A percentile compares a stretch with the other conserved stretches of the same genome.
These are phyloP conservation scores for Melanopsichium pennsylvanicum DNA, from an alignment of 1,284 basidiomycete genomes.

Conservation along the genomic window DNA sequence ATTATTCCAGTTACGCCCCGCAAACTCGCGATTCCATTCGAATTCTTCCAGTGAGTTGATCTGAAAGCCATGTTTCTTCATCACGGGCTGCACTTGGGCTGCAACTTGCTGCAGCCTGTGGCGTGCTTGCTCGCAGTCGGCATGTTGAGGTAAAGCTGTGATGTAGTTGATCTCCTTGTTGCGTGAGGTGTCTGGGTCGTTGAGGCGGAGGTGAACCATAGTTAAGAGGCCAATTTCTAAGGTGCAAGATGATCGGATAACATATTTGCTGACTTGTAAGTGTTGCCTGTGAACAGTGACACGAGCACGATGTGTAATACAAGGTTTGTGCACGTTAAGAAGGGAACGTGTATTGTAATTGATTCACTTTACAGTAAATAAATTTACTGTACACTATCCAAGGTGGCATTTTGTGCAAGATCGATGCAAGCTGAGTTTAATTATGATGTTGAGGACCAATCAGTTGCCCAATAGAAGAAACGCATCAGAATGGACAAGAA, in stretches of 20 bases:
- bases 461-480: too few species aligned
- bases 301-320: too few species aligned
- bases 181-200: constrained; percentile 51
- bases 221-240: too few species aligned
- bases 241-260: too few species aligned
- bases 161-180: constrained; percentile 57
- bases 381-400: not conserved
- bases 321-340: not conserved
- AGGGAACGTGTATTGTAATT: too few species aligned
- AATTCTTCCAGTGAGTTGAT: constrained; percentile 57
- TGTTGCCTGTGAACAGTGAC: too few species aligned
- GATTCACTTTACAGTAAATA: too few species aligned
- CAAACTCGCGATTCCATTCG: constrained; percentile 54
- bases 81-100: constrained; percentile 54
- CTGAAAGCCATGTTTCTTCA: constrained; percentile 52
- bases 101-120: constrained; percentile 45
- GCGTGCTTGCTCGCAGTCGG: constrained; percentile 35
- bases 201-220: constrained; percentile 52
- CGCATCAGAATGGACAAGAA: too few species aligned
- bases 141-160: constrained; percentile 40
- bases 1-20: constrained; percentile 56
- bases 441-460: too few species aligned
- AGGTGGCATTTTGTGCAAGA: too few species aligned
- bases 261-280: too few species aligned
- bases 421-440: too few species aligned